These are phyloP conservation scores for Stephanodiscus minutulus DNA, from an alignment of 108 stramenopile species.

Conservation along the genomic window DNA sequence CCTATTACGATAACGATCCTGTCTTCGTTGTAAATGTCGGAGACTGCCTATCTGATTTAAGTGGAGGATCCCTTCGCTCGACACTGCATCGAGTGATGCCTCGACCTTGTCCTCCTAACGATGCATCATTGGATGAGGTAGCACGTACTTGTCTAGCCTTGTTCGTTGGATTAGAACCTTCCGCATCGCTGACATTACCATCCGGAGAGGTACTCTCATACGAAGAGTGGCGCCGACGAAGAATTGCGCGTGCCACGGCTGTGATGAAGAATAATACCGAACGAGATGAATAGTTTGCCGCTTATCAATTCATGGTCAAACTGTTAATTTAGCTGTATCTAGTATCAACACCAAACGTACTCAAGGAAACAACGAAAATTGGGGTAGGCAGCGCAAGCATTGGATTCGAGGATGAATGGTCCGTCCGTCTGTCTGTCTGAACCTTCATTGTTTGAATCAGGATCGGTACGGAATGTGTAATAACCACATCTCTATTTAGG, in stretches of 20 bases:
- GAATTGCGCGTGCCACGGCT: constrained; percentile 62
- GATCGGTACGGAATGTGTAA: background rate
- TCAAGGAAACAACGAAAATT: no score
- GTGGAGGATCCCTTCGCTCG: constrained; percentile 47
- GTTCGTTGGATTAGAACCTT: constrained; percentile 69
- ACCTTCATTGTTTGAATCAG: background rate
- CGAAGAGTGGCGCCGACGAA: constrained; percentile 67
- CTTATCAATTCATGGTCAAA: no score
- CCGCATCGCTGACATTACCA: constrained; percentile 31
- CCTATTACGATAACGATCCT: constrained; percentile 49
- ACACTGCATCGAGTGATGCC: constrained; percentile 78
- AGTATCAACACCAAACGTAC: no score
- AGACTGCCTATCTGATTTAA: constrained; percentile 77
- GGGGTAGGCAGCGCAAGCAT: no score
- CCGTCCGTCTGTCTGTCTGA: background rate
- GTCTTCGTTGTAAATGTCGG: constrained; percentile 80
- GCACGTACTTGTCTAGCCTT: constrained; percentile 70
- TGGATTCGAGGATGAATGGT: no score
- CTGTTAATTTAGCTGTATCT: no score
- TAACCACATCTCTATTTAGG: background rate
- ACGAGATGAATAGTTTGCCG: no score
- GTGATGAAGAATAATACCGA: constrained; percentile 23
- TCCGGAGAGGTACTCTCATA: constrained; percentile 52
- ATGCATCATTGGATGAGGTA: constrained; percentile 4
- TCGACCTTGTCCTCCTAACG: background rate